Evolutionary conservation across 305 asterid species (phyloP), one percentile per base, ranked within the genome.

Genomic region (Plantago coronopus): DNA sequence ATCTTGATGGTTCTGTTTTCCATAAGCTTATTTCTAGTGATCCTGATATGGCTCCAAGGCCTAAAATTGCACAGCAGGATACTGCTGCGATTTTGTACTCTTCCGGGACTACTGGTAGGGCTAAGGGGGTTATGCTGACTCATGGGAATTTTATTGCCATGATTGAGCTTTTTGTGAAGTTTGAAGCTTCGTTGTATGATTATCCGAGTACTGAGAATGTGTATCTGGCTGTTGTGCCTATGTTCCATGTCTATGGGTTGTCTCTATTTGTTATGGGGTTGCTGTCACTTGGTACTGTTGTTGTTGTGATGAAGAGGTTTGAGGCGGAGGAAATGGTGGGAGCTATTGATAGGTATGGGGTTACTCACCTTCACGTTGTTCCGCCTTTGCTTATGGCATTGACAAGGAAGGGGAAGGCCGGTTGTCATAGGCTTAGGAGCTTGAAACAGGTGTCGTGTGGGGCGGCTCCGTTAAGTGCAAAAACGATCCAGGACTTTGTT

Each of bases 231-330:
- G 75, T 66, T 59, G 56, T 75, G 16, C 97, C 97, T 0, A 84
- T 89, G 97, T 84, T 81, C 49, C 97, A 89, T 72, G 80, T 86
- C 17, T 89, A 84, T 57, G 95, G 97, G 7, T 75, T 89, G 37
- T 70, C 89, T 44, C 88, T 81, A 1, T 89, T 84, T 63, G 94
- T 65, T 40, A 68, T 83, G 79, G 97, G 97, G 7, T 65, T 89
- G 81, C 67, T 89, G 42, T 82, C 91, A 0, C 60, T 86, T 76
- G 97, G 97, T 10, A 47, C 76, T 66, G 79, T 80, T 0, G n/a
- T 84, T 21, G 89, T 89, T 57, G 75, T 79, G 5, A 82, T 89
- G 95, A 76, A 73, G 29, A 86, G 68, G 73, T 89, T 84, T 34
- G 76, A 81, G 68, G 78, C 75, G 34, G 79, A 78, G 73, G 89